Percentiles rank a stretch among this genome's conserved stretches.
phyloP scores from a whole-genome alignment of 352 stramenopile species.

The Phytopythium montanum region DNA sequence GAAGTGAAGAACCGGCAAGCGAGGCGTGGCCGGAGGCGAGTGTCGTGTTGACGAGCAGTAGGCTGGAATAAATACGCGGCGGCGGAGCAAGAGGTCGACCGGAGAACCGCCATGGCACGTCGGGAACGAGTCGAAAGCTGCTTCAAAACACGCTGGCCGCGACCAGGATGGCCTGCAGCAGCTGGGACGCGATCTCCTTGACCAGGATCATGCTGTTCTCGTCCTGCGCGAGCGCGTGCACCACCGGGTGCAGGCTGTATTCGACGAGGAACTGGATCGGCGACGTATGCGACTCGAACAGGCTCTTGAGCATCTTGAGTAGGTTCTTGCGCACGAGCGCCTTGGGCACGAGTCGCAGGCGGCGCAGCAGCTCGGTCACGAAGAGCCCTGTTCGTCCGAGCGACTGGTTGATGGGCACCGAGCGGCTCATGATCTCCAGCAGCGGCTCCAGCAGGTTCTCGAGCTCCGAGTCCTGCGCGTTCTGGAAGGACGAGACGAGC shows the following conservation, averaged over 20 bases:
- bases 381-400: constrained; percentile 84
- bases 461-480: constrained; percentile 63
- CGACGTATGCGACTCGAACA: constrained; percentile 87
- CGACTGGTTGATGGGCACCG: constrained; percentile 78
- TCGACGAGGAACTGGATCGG: constrained; percentile 86
- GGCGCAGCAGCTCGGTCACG: constrained; percentile 77
- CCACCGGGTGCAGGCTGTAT: constrained; percentile 81
- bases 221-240: constrained; percentile 80
- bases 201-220: constrained; percentile 90
- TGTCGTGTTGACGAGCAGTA: not conserved
- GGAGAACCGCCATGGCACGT: not conserved
- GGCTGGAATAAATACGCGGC: constrained; percentile 31
- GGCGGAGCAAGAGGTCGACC: not conserved
- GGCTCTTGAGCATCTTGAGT: constrained; percentile 90
- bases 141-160: constrained; percentile 52
- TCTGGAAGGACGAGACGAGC: constrained; percentile 67
- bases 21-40: constrained; percentile 8
- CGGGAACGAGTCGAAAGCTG: not conserved
- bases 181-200: constrained; percentile 84
- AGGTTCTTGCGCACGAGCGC: constrained; percentile 90
- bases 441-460: constrained; percentile 80
- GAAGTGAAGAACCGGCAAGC: constrained; percentile 15
- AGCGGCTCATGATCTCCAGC: constrained; percentile 76
- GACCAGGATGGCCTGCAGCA: constrained; percentile 81
- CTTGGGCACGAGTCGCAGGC: constrained; percentile 77